These are phyloP conservation scores for Leishmania martiniquensis DNA, from an alignment of 208 protist species.

Conservation along the genomic window DNA sequence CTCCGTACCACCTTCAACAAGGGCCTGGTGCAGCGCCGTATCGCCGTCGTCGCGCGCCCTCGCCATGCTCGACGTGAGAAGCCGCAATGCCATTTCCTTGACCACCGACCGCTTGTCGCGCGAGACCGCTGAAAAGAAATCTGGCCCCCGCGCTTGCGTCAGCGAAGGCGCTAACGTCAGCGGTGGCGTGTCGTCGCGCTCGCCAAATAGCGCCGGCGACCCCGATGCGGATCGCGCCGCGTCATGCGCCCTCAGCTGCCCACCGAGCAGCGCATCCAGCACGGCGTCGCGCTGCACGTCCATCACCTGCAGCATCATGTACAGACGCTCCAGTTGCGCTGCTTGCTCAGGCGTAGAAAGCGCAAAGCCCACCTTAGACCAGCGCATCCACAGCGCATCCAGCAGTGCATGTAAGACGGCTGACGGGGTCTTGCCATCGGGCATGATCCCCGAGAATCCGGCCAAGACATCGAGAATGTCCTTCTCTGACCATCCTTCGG, in stretches of 20 bases:
- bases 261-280: constrained; percentile 35
- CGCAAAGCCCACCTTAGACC: constrained; percentile 23
- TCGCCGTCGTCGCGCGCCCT: constrained; percentile 23
- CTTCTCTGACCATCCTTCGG: constrained; percentile 36
- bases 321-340: constrained; percentile 64
- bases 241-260: constrained; percentile 13
- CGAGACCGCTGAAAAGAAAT: constrained; percentile 84
- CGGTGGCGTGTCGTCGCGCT: constrained; percentile 36
- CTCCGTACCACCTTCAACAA: constrained; percentile 74
- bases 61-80: constrained; percentile 47
- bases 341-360: constrained; percentile 31
- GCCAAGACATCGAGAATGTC: constrained; percentile 69
- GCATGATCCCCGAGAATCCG: constrained; percentile 63
- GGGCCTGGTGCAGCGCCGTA: constrained; percentile 34
- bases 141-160: constrained; percentile 43
- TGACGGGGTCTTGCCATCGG: constrained; percentile 46
- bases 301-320: constrained; percentile 59
- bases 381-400: constrained; percentile 37
- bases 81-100: constrained; percentile 36
- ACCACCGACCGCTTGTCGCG: constrained; percentile 41
- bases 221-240: neutral
- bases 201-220: constrained; percentile 15
- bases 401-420: constrained; percentile 48
- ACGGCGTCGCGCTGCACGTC: constrained; percentile 39
- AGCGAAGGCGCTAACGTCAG: constrained; percentile 16